phyloP scores from a whole-genome alignment of 176 grass and related monocot species.

The Triticum dicoccoides region DNA sequence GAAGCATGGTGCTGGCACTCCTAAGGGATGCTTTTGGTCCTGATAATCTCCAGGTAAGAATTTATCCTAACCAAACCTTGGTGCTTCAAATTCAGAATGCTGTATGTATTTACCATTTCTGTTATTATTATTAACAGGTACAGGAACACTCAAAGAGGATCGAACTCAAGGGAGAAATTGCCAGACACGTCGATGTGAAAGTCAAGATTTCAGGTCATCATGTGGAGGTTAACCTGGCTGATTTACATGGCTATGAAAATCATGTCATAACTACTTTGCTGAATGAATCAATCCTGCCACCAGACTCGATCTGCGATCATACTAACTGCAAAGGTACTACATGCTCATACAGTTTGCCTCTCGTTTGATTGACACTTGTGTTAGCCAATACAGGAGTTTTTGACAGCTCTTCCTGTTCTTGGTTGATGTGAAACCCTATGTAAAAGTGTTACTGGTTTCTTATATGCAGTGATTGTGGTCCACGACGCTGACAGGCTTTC shows the following conservation, averaged over 20 bases:
- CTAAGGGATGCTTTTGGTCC: conserved; percentile 48
- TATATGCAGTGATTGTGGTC: conserved; percentile 44
- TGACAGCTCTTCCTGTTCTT: background rate
- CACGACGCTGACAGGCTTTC: conserved; percentile 60
- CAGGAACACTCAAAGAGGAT: conserved; percentile 38
- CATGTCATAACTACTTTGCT: conserved; percentile 53
- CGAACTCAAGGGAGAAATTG: conserved; percentile 67
- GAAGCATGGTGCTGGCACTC: conserved; percentile 55
- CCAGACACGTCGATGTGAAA: conserved; percentile 45
- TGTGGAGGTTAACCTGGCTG: conserved; percentile 62
- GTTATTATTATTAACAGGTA: conserved; percentile 19
- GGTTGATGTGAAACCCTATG: background rate
- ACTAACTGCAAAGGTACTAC: conserved; percentile 53
- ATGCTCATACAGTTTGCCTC: background rate
- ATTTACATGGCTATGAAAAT: conserved; percentile 66
- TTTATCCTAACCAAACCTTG: background rate
- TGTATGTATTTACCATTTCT: background rate
- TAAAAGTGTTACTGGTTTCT: background rate
- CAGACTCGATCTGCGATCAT: conserved; percentile 20
- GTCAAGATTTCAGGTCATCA: conserved; percentile 48
- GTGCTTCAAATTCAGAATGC: background rate
- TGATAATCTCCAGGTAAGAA: conserved; percentile 26
- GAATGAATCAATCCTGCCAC: conserved; percentile 40
- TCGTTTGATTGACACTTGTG: too few species aligned
- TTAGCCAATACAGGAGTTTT: background rate